phyloP scores from a whole-genome alignment of 768 basidiomycete genomes.

The Tricholoma matsutake region DNA sequence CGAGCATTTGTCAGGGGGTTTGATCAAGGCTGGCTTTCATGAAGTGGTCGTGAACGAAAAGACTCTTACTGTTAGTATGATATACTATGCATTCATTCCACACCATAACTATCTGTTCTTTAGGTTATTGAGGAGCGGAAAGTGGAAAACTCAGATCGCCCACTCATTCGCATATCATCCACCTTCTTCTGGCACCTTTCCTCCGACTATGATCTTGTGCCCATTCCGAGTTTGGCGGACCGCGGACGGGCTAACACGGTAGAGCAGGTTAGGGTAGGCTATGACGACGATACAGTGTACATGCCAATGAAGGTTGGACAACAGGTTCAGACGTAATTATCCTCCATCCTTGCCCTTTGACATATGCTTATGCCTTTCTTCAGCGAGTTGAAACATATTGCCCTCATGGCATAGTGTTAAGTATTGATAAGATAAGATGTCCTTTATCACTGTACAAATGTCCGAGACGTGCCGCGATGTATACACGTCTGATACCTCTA shows the following conservation, averaged over 20 bases:
- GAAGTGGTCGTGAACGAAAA: conserved; percentile 89
- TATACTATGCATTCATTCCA: not conserved
- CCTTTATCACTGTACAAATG: not conserved
- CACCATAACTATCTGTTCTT: not conserved
- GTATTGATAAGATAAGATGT: not conserved
- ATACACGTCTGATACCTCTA: not conserved
- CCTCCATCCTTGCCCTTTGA: not conserved
- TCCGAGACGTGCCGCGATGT: too few species aligned
- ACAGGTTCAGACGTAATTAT: conserved; percentile 75
- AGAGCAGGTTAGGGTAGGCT: conserved; percentile 34
- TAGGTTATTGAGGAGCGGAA: conserved; percentile 67
- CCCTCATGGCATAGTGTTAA: conserved; percentile 43
- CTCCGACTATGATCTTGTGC: conserved; percentile 75
- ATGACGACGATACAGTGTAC: conserved; percentile 47
- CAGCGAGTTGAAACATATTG: conserved; percentile 81
- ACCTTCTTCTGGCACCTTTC: conserved; percentile 96
- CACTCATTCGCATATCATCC: conserved; percentile 91
- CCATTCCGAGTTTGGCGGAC: conserved; percentile 52
- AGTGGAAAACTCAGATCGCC: conserved; percentile 62
- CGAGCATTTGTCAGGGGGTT: conserved; percentile 79
- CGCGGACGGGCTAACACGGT: conserved; percentile 46
- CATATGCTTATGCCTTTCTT: conserved; percentile 1
- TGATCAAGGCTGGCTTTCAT: conserved; percentile 91
- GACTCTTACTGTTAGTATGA: conserved; percentile 59
- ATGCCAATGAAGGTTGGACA: conserved; percentile 84